Evolutionary conservation across 257 asterid species (phyloP), one percentile per base, ranked within the genome.

Genomic region (Nicotiana undulata): DNA sequence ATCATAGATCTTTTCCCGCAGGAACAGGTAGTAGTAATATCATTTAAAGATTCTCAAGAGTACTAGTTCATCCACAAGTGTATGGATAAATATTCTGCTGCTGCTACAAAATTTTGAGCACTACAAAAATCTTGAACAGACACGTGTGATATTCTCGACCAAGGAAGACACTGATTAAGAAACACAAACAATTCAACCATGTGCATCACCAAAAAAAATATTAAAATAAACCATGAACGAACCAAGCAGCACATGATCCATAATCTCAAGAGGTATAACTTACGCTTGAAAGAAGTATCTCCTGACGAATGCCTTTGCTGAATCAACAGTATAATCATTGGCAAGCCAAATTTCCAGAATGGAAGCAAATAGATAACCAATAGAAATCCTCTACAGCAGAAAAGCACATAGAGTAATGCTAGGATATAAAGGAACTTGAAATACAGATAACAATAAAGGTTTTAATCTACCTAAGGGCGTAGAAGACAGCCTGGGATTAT

Each of bases 331-430:
- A 65, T 85, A 72, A 82, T 86, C 84, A 53, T 85, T 87, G 44
- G 88, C 89, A 44, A 92, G 93, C 98, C 98, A 94, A 79, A 94
- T 90, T 89, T 93, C 98, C 91, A 88, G 63, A 75, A 84, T 61
- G 63, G 98, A 90, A 82, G 92, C 89, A 85, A 94, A 75, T 85
- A 94, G 85, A 87, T 94, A 92, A 64, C 96, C 98, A 82, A 93
- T 90, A 55, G 98, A 89, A 72, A 94, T 94, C 87, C 98, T 90
- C 98, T 94, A 83, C 74, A 82, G 83, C 49, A 84, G 51, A 88
- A 76, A 79, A 82, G 49, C 65, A 63, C 29, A 70, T 77, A 13
- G 37, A 77, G 56, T 28, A 59, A 66, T 22, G 78, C 58, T 53
- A 63, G 55, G 31, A 82, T 65, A 68, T 75, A 59, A 67, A 52